Conservation (phyloP, 768 basidiomycete genomes). For the Suillus occidentalis region DNA sequence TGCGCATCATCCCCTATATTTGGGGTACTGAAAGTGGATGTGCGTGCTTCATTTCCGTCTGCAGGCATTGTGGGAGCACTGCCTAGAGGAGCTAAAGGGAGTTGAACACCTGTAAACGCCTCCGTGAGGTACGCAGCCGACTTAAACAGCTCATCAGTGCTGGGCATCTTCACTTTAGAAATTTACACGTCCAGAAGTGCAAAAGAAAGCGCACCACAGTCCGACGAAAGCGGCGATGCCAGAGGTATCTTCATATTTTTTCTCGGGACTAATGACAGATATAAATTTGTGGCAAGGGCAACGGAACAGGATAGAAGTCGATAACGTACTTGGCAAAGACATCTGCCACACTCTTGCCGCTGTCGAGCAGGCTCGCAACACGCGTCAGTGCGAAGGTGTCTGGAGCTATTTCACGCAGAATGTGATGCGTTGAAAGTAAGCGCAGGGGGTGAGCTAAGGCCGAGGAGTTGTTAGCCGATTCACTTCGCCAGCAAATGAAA, state of each 20-base stretch:
- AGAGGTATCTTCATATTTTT: slow-evolving; percentile 64
- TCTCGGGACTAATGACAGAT: neutral
- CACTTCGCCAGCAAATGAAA: neutral
- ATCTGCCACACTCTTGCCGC: slow-evolving; percentile 55
- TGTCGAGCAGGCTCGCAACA: slow-evolving; percentile 67
- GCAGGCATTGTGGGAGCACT: neutral
- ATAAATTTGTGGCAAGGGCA: neutral
- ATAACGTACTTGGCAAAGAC: slow-evolving; percentile 47
- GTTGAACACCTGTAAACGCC: slow-evolving; percentile 42
- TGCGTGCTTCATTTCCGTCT: neutral
- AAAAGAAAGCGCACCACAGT: slow-evolving; percentile 48
- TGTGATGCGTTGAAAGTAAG: slow-evolving; percentile 69
- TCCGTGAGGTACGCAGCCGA: slow-evolving; percentile 76
- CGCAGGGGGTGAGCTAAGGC: neutral
- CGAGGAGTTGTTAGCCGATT: neutral
- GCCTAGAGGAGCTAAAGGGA: slow-evolving; percentile 8
- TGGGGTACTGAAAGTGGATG: neutral
- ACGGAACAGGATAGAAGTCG: neutral
- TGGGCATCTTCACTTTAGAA: slow-evolving; percentile 22
- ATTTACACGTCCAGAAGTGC: neutral
- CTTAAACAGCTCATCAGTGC: slow-evolving; percentile 78
- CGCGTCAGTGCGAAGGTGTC: slow-evolving; percentile 75
- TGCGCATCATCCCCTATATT: neutral
- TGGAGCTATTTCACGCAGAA: slow-evolving; percentile 66
- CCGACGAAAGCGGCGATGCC: slow-evolving; percentile 56